Evolutionary conservation across 129 eudicot species (phyloP).

Genomic region (Flaveria bidentis): DNA sequence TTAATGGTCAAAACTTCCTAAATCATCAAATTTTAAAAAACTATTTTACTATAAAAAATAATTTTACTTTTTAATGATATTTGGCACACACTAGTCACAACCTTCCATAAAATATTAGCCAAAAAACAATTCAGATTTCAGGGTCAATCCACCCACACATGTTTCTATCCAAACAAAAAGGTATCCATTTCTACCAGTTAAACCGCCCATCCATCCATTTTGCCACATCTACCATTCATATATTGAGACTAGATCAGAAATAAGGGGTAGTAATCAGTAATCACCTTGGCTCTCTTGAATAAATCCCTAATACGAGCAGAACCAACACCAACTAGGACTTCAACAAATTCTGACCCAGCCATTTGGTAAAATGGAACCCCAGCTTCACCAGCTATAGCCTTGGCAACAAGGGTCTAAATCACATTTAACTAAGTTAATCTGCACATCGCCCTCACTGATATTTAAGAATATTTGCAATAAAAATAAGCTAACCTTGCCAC

Average conservation of each 20-base stretch:
- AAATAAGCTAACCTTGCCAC: slow-evolving; percentile 68
- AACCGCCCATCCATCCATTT: neutral
- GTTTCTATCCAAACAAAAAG: neutral
- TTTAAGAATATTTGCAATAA: slow-evolving; percentile 3
- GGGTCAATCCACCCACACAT: neutral
- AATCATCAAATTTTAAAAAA: neutral
- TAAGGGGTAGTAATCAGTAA: slow-evolving; percentile 28
- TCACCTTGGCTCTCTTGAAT: slow-evolving; percentile 91
- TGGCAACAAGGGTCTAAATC: slow-evolving; percentile 82
- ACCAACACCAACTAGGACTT: slow-evolving; percentile 96
- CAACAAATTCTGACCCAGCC: slow-evolving; percentile 99
- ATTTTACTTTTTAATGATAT: neutral
- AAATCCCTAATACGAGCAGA: slow-evolving; percentile 92
- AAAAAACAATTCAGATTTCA: neutral
- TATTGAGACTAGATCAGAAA: neutral
- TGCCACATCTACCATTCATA: neutral
- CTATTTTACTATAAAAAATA: neutral
- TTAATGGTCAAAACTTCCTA: neutral
- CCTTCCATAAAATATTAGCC: neutral
- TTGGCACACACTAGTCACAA: neutral
- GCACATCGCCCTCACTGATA: neutral
- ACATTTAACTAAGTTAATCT: neutral
- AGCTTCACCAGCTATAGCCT: slow-evolving; percentile 98
- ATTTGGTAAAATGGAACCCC: slow-evolving; percentile 97
- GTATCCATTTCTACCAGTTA: neutral